Evolutionary conservation across 192 early-diverging fungal genomes (phyloP).

Genomic region (Coemansia sp.): DNA sequence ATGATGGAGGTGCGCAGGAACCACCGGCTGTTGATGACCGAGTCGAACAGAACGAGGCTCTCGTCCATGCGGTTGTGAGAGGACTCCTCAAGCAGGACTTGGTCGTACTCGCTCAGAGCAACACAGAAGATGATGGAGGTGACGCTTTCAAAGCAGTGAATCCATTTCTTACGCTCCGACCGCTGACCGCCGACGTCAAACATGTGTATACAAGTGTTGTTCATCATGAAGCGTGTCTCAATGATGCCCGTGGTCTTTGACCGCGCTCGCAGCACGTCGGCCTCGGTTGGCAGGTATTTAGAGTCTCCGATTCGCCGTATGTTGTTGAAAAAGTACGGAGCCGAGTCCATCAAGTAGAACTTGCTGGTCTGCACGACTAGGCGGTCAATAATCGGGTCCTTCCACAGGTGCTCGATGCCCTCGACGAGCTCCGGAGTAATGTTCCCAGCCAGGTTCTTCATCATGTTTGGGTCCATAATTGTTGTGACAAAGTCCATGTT

Average conservation of each 20-base stretch:
- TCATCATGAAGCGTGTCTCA: conserved; percentile 92
- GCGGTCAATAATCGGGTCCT: conserved; percentile 64
- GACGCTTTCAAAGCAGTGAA: conserved; percentile 98
- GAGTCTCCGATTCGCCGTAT: conserved; percentile 78
- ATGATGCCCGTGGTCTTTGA: conserved; percentile 97
- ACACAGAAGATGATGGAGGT: conserved; percentile 96
- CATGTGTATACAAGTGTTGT: conserved; percentile 89
- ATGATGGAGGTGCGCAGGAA: conserved; percentile 90
- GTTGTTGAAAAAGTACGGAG: conserved; percentile 91
- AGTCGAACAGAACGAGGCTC: conserved; percentile 86
- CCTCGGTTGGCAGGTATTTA: conserved; percentile 87
- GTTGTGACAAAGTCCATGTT: conserved; percentile 53
- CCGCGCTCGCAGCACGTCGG: conserved; percentile 94
- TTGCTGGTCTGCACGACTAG: conserved; percentile 73
- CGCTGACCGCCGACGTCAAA: conserved; percentile 99
- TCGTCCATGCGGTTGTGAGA: conserved; percentile 89
- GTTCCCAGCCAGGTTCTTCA: conserved; percentile 57
- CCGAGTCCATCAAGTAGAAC: conserved; percentile 91
- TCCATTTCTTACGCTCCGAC: conserved; percentile 99
- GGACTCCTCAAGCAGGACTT: conserved; percentile 83
- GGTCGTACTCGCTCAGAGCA: conserved; percentile 91
- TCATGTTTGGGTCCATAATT: conserved; percentile 46
- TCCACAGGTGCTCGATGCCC: conserved; percentile 70
- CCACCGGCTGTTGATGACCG: conserved; percentile 89
- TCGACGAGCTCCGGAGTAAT: conserved; percentile 67